Percentiles rank a stretch among this genome's conserved stretches.
phyloP scores from a whole-genome alignment of 139 green algal species.

The Choricystis sp. region DNA sequence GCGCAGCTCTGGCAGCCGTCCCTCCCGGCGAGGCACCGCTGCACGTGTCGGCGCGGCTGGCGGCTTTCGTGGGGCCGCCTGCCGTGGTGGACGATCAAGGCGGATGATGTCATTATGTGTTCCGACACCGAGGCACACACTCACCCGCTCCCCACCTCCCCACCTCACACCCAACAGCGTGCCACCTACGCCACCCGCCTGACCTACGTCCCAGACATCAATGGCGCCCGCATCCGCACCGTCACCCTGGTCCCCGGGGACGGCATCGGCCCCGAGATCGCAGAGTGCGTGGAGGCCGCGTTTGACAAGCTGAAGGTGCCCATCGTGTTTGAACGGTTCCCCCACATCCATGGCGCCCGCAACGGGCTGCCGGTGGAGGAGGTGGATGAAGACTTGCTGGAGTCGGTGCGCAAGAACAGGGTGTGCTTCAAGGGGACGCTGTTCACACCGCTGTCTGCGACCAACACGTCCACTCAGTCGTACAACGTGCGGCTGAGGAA shows the following conservation, averaged over 20 bases:
- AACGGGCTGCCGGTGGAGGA: slow-evolving; percentile 82
- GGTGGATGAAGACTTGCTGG: slow-evolving; percentile 63
- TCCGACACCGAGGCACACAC: too few relatives aligned
- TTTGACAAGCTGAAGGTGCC: slow-evolving; percentile 57
- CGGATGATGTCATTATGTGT: too few relatives aligned
- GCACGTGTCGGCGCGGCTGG: too few relatives aligned
- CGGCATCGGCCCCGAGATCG: slow-evolving; percentile 85
- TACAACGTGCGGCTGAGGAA: slow-evolving; percentile 93
- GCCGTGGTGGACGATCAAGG: too few relatives aligned
- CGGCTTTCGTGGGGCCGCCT: too few relatives aligned
- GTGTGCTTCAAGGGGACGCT: slow-evolving; percentile 92
- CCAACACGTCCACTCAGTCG: slow-evolving; percentile 73
- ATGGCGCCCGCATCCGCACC: neutral
- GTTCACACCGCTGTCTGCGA: slow-evolving; percentile 68
- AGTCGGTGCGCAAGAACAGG: slow-evolving; percentile 77
- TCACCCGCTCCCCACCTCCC: too few relatives aligned
- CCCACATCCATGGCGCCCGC: slow-evolving; percentile 52
- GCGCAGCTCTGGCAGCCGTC: too few relatives aligned
- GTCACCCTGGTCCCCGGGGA: neutral
- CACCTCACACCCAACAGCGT: too few relatives aligned
- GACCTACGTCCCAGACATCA: neutral
- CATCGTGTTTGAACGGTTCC: slow-evolving; percentile 82
- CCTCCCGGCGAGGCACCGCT: too few relatives aligned
- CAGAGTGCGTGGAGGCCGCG: slow-evolving; percentile 56
- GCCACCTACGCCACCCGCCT: too few relatives aligned